phyloP scores from a whole-genome alignment of 345 rosid species.

The Corchorus capsularis region DNA sequence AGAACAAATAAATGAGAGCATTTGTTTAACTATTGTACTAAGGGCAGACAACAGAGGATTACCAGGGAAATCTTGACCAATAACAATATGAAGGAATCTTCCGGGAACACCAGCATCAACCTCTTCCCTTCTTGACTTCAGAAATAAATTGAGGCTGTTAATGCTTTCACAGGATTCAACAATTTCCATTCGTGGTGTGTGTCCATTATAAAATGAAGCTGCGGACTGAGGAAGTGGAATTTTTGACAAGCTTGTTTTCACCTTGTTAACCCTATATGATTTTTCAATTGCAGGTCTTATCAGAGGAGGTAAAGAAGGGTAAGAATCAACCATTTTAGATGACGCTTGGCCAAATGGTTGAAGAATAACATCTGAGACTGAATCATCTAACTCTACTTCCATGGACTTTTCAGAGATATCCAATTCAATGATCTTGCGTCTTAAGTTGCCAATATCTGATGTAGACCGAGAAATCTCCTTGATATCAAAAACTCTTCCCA shows the following conservation, averaged over 20 bases:
- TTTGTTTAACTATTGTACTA: neutral
- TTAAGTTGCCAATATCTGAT: conserved; percentile 33
- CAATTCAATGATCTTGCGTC: conserved; percentile 17
- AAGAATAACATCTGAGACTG: conserved; percentile 24
- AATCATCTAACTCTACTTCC: conserved; percentile 29
- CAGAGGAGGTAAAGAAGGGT: neutral
- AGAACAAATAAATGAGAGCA: neutral
- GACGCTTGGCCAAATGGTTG: conserved; percentile 29
- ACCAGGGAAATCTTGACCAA: conserved; percentile 52
- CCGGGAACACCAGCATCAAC: conserved; percentile 63
- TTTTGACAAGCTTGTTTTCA: conserved; percentile 34
- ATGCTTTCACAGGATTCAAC: conserved; percentile 53
- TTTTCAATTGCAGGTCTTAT: conserved; percentile 31
- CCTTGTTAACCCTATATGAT: conserved; percentile 35
- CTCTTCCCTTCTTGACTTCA: conserved; percentile 52
- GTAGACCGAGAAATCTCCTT: conserved; percentile 28
- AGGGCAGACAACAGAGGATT: conserved; percentile 18
- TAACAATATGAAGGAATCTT: conserved; percentile 56
- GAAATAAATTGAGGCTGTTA: conserved; percentile 39
- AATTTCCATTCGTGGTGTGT: conserved; percentile 46
- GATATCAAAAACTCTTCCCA: conserved; percentile 12
- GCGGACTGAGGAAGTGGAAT: conserved; percentile 65
- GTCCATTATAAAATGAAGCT: conserved; percentile 56
- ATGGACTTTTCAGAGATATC: conserved; percentile 26
- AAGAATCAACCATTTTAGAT: conserved; percentile 21